Base-by-base conservation (phyloP, 2,329 filamentous ascomycete species). In the Annulohypoxylon truncatum region DNA sequence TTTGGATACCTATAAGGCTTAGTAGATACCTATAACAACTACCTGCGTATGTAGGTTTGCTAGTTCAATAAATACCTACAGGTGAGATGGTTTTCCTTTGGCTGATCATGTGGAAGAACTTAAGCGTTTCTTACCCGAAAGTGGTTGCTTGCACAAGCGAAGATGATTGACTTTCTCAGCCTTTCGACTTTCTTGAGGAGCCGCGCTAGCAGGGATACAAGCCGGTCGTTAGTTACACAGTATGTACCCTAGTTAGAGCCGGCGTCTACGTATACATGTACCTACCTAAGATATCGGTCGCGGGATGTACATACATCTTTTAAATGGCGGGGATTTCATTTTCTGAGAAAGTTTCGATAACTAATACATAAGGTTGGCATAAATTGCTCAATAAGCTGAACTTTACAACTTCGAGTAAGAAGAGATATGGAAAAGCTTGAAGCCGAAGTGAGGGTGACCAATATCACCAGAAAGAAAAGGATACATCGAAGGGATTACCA, bases 161-260 rank as follows among this genome's bases (percentile, higher is more conserved):
- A 38, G 66, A 52, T 53, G 52, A 59, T 35, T 57, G 24, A 31
- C 22, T 46, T 31, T 62, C 44, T 69, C 67, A 67, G 67, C 67
- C 67, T 69, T 67, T 65, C 56, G 35, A 60, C 44, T 53, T 60
- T 69, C 48, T 67, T 62, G 40, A 24, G 54, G 67, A 69, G 67
- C 67, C 67, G 67, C 67, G 64, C 67, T 69, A 69, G 58, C 55
- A 69, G 46, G 64, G 61, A 55, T 67, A 7, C 10, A 10, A 62
- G 60, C 44, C 64, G 10, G 26, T 52, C 50, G 31, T 26, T 29
- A 26, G 48, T 40, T 31, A 31, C 46, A 55, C 42, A 54, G 54
- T 38, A 58, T 18, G 20, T 40, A n/a, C n/a, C n/a, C 35, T 18
- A 26, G 35, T 31, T 31, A 33, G 29, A 33, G 53, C 53, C 38